These are phyloP conservation scores for Calocybe cyanea DNA, from an alignment of 768 basidiomycete genomes.

Conservation along the genomic window DNA sequence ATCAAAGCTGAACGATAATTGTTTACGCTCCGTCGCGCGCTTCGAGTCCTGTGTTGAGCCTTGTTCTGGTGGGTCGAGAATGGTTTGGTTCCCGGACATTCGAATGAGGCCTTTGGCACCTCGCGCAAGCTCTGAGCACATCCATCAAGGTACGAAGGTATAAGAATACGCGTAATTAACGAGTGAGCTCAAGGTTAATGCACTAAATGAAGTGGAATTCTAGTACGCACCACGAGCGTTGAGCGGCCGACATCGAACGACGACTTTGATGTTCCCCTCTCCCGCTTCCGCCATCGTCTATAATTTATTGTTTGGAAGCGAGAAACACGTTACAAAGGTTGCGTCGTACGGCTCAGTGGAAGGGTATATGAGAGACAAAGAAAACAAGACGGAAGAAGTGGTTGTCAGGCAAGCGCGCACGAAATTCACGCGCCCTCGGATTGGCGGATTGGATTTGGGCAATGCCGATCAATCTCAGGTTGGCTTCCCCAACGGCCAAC, in stretches of 20 bases:
- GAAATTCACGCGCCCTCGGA: conserved; percentile 8
- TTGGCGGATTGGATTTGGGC: too few relatives aligned
- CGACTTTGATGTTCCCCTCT: conserved; percentile 90
- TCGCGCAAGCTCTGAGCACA: conserved; percentile 72
- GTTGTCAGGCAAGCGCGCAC: conserved; percentile 14
- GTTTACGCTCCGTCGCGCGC: conserved; percentile 86
- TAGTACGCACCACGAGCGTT: conserved; percentile 81
- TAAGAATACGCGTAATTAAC: too few relatives aligned
- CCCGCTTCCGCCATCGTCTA: conserved; percentile 62
- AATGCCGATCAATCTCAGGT: too few relatives aligned
- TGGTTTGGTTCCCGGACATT: conserved; percentile 92
- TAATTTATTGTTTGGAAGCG: background rate
- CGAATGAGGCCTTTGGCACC: conserved; percentile 93
- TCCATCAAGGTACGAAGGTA: too few relatives aligned
- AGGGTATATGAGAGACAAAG: conserved; percentile 11
- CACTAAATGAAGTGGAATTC: too few relatives aligned
- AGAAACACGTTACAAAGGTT: conserved; percentile 8
- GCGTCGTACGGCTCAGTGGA: conserved; percentile 5
- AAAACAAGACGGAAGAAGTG: conserved; percentile 9
- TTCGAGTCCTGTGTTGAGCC: conserved; percentile 67
- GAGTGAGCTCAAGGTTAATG: too few relatives aligned
- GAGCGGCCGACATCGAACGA: conserved; percentile 93
- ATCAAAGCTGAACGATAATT: conserved; percentile 91
- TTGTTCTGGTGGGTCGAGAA: conserved; percentile 83
- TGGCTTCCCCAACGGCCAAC: too few relatives aligned